Conservation (phyloP, 2,329 filamentous ascomycete genomes). For the Aspergillus pseudoterreus region DNA sequence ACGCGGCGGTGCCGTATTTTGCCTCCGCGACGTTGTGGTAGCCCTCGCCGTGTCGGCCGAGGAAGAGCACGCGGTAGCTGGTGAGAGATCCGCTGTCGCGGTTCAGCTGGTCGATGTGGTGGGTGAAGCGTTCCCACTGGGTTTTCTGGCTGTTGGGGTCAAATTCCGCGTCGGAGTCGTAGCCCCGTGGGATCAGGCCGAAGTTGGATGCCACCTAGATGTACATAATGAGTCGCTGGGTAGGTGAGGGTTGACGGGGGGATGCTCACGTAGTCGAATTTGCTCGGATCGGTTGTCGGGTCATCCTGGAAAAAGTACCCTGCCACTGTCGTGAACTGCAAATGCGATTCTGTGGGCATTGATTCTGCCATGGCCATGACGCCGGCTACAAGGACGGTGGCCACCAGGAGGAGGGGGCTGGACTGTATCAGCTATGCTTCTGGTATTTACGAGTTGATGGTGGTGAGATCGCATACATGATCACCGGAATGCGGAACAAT, state of each 20-base stretch:
- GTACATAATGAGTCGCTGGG: not conserved
- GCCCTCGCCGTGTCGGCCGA: constrained; percentile 60
- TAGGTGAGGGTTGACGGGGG: not conserved
- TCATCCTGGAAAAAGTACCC: constrained; percentile 53
- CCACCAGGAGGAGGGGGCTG: constrained; percentile 5
- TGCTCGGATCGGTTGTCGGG: constrained; percentile 42
- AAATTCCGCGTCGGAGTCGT: constrained; percentile 37
- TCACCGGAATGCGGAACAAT: constrained; percentile 1
- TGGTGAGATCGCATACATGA: constrained; percentile 5
- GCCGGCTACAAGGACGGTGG: constrained; percentile 10
- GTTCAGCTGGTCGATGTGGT: constrained; percentile 48
- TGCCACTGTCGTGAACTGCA: constrained; percentile 39
- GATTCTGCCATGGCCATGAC: constrained; percentile 15
- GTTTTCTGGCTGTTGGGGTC: constrained; percentile 36
- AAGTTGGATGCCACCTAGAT: constrained; percentile 42
- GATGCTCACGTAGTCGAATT: constrained; percentile 48
- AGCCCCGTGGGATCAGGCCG: constrained; percentile 47
- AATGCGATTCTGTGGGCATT: constrained; percentile 15
- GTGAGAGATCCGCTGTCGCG: constrained; percentile 31
- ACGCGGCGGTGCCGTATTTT: constrained; percentile 55
- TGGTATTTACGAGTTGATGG: not conserved
- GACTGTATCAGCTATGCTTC: not conserved
- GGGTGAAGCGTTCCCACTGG: constrained; percentile 54
- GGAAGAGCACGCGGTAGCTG: constrained; percentile 54
- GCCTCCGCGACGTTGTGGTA: constrained; percentile 59